Base-by-base conservation (phyloP, 805 yeast species). In the Blastobotrys mokoenaii region DNA sequence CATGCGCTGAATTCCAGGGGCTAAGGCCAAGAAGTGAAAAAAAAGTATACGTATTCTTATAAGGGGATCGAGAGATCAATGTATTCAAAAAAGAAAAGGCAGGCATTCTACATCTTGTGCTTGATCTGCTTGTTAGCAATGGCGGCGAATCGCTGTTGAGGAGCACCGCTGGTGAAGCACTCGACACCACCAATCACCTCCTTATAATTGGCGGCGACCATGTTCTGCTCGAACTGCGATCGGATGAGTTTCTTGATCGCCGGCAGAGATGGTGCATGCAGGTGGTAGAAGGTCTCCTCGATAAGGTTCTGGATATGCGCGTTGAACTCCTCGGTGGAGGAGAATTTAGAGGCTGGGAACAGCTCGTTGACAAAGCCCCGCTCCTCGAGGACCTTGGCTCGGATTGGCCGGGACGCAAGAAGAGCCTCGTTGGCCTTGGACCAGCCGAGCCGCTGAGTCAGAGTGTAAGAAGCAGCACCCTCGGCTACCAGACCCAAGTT, bases 401-500 rank as follows among this genome's bases (percentile, higher is more conserved):
- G 55, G 33, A 87, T 72, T 12, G 85, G 86, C 59, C 74, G 76
- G 2, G 85, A 77, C 41, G 84, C 72, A 51, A 86, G 67, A 37
- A 87, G 66, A 2, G 86, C 85, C 64, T 86, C 89, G 43, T 80
- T 72, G 12, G 93, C 79, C 51, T 71, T 73, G 49, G 85, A 77
- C 66, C 79, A 68, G 1, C 95, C 95, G 47, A 87, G 66, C 56
- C 94, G 73, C 53, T 70, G 61, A 18, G 84, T 78, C 44, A 87
- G 69, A 3, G 90, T 76, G 7, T 79, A 73, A 12, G 86, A 76
- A 1, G 85, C 67, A 3, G 80, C 84, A 46, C 95, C 95, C 63
- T 87, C 96, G 49, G 83, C 77, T 2, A 84, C 88, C 54, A 87
- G 73, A 1, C 95, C 94, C 53, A 87, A 72, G 58, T 81, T 82